Evolutionary conservation across 108 stramenopile species (phyloP).

Genomic region (Nitzschia inconspicua): DNA sequence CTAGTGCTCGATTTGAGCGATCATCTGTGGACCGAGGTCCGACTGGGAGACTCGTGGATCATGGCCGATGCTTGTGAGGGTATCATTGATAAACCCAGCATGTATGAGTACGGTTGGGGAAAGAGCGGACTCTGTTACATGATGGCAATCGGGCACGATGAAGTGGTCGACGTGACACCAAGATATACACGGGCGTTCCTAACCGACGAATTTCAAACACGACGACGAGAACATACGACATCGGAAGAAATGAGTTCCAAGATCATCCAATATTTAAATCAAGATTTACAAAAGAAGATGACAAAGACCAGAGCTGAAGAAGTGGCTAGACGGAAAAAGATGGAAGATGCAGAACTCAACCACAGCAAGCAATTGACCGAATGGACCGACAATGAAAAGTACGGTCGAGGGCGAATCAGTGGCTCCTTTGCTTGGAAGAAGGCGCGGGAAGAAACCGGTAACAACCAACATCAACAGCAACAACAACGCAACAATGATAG

Average conservation of each 20-base stretch:
- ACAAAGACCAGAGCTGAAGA: conserved; percentile 15
- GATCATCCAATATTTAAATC: conserved; percentile 41
- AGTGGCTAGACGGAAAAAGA: conserved; percentile 8
- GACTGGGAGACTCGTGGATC: conserved; percentile 68
- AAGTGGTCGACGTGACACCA: conserved; percentile 88
- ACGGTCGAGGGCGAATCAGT: conserved; percentile 52
- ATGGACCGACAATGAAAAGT: conserved; percentile 42
- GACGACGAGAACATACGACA: conserved; percentile 47
- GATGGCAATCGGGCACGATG: conserved; percentile 57
- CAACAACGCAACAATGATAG: conserved; percentile 15
- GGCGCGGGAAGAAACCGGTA: conserved; percentile 60
- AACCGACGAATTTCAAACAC: conserved; percentile 52
- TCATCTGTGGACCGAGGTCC: conserved; percentile 98
- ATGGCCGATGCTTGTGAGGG: conserved; percentile 96
- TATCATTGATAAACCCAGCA: conserved; percentile 85
- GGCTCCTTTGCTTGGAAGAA: conserved; percentile 73
- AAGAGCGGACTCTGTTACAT: conserved; percentile 85
- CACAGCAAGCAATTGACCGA: conserved; percentile 21
- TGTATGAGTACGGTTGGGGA: conserved; percentile 98
- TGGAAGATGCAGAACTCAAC: conserved; percentile 28
- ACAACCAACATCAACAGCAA: background rate
- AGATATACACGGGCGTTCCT: conserved; percentile 81
- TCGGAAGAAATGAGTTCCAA: conserved; percentile 32
- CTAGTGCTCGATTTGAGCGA: conserved; percentile 94
- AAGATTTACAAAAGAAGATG: conserved; percentile 9